These are phyloP conservation scores for Tagetes patula DNA, from an alignment of 129 eudicot genomes.

Conservation along the genomic window DNA sequence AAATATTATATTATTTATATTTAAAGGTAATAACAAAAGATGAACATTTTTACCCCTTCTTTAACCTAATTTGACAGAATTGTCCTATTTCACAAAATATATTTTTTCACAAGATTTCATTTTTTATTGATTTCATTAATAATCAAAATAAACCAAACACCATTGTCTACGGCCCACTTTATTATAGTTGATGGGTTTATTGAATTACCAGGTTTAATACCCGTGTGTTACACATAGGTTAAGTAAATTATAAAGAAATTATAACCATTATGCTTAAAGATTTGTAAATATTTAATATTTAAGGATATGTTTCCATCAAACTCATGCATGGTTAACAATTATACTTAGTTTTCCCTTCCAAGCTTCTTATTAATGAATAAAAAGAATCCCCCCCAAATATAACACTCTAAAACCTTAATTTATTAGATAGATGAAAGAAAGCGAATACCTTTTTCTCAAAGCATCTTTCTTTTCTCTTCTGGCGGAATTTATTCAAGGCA, in stretches of 20 bases:
- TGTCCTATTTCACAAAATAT: background rate
- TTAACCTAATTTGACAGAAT: background rate
- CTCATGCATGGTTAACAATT: too few species aligned
- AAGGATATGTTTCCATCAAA: too few species aligned
- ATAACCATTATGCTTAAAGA: too few species aligned
- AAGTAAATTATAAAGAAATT: too few species aligned
- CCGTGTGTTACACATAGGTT: too few species aligned
- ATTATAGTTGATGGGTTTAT: background rate
- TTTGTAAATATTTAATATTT: too few species aligned
- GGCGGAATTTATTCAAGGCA: conserved; percentile 61
- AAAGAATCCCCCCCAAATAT: too few species aligned
- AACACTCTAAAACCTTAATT: too few species aligned
- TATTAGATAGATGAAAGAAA: background rate
- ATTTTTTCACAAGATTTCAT: background rate
- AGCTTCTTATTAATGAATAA: too few species aligned
- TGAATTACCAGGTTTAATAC: too few species aligned
- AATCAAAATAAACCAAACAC: conserved; percentile 1
- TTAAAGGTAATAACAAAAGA: background rate
- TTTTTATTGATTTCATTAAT: background rate
- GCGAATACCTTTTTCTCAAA: conserved; percentile 65
- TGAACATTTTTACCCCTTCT: background rate
- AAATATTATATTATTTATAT: background rate
- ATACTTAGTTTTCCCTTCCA: too few species aligned
- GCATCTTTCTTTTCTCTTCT: conserved; percentile 79
- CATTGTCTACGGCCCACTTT: background rate